Evolutionary conservation across 192 early-diverging fungal genomes (phyloP).

Genomic region (Lobosporangium transversale): DNA sequence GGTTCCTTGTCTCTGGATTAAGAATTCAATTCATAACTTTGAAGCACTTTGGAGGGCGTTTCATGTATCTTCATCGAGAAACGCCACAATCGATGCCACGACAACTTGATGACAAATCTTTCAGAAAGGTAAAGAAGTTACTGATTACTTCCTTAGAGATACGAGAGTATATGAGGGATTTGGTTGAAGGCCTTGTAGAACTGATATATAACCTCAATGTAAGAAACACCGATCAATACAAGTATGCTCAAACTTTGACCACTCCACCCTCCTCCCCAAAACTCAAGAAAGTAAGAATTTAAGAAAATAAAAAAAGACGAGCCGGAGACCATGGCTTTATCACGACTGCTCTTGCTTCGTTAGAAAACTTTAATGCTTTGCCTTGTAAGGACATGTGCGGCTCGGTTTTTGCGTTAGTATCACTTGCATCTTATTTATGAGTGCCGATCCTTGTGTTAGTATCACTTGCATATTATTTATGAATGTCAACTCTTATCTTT

Average conservation of each 20-base stretch:
- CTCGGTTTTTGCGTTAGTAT: too few species aligned
- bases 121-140: not conserved
- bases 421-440: too few species aligned
- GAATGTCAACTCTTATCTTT: too few species aligned
- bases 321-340: too few species aligned
- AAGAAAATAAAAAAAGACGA: too few species aligned
- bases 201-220: not conserved
- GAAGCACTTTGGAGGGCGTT: not conserved
- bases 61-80: not conserved
- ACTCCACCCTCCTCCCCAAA: not conserved
- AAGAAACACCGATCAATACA: not conserved
- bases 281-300: too few species aligned
- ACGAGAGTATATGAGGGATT: not conserved
- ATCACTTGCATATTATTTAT: too few species aligned
- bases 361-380: too few species aligned
- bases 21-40: constrained; percentile 1
- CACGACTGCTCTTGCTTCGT: too few species aligned
- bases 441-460: too few species aligned
- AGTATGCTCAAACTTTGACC: not conserved
- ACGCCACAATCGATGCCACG: not conserved
- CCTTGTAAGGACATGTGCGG: too few species aligned
- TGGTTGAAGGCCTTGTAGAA: not conserved
- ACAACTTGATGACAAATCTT: not conserved
- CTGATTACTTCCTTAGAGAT: not conserved
- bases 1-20: not conserved